Conservation (phyloP, 139 green algal genomes). For the Closterium sp. region DNA sequence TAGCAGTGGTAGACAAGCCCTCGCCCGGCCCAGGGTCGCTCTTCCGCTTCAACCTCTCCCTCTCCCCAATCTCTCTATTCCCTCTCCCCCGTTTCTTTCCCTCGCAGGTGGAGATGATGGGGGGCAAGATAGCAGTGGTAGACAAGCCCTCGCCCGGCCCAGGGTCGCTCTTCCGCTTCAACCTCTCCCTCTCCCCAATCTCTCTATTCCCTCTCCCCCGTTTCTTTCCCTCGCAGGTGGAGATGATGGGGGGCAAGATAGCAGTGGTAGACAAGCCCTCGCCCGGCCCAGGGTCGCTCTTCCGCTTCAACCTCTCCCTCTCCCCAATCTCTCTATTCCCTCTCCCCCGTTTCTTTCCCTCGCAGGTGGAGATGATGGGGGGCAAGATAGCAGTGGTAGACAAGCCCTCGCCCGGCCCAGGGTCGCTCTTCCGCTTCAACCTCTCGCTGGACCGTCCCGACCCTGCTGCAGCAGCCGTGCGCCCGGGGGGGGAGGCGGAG, state of each 20-base stretch:
- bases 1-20: too few species aligned
- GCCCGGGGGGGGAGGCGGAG: not conserved
- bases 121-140: too few species aligned
- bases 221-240: slow-evolving; percentile 42
- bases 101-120: too few species aligned
- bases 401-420: not conserved
- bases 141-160: too few species aligned
- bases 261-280: not conserved
- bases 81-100: not conserved
- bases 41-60: too few species aligned
- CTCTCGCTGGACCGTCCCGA: not conserved
- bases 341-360: not conserved
- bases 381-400: slow-evolving; percentile 26
- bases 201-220: not conserved
- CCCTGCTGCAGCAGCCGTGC: not conserved
- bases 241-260: slow-evolving; percentile 60
- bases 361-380: slow-evolving; percentile 62
- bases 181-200: too few species aligned
- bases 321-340: not conserved
- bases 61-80: too few species aligned
- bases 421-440: slow-evolving; percentile 27
- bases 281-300: not conserved
- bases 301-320: slow-evolving; percentile 18
- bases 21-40: too few species aligned
- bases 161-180: too few species aligned